Evolutionary conservation across 768 basidiomycete genomes (phyloP).

Genomic region (Paxillus rubicundulus): DNA sequence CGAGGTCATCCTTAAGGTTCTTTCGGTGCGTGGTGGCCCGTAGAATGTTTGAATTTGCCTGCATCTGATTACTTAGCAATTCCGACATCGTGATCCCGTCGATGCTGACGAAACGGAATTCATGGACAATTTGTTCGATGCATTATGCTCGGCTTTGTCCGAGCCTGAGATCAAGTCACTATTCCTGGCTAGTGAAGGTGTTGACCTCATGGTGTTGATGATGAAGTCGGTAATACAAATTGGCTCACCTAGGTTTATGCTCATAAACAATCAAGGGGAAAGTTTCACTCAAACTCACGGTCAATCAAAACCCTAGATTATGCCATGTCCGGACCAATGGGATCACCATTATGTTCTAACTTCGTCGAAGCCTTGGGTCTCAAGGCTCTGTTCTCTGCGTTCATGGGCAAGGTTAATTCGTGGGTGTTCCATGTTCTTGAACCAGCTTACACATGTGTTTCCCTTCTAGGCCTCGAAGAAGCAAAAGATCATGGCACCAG

Average conservation of each 20-base stretch:
- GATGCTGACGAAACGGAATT: slow-evolving; percentile 93
- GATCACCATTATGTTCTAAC: slow-evolving; percentile 68
- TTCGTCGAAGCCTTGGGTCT: slow-evolving; percentile 89
- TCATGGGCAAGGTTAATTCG: slow-evolving; percentile 88
- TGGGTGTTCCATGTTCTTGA: background rate
- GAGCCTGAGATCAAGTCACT: slow-evolving; percentile 76
- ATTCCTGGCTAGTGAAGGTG: slow-evolving; percentile 89
- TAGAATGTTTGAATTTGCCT: slow-evolving; percentile 4
- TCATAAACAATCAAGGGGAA: slow-evolving; percentile 56
- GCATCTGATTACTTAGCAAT: slow-evolving; percentile 57
- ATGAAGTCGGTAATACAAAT: slow-evolving; percentile 70
- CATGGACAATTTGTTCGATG: slow-evolving; percentile 96
- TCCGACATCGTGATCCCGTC: slow-evolving; percentile 76
- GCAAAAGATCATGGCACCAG: slow-evolving; percentile 52
- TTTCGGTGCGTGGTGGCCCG: slow-evolving; percentile 62
- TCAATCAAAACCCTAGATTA: slow-evolving; percentile 91
- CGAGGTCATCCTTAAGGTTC: slow-evolving; percentile 67
- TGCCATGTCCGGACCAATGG: slow-evolving; percentile 77
- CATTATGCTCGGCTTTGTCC: slow-evolving; percentile 79
- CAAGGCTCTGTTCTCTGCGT: slow-evolving; percentile 84
- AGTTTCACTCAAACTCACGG: slow-evolving; percentile 72
- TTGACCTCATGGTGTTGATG: slow-evolving; percentile 97
- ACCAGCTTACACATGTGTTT: slow-evolving; percentile 10
- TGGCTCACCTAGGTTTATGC: background rate
- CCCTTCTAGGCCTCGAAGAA: slow-evolving; percentile 54